Base-by-base conservation (phyloP, 2,329 filamentous ascomycete species). In the Parafenestella ontariensis region DNA sequence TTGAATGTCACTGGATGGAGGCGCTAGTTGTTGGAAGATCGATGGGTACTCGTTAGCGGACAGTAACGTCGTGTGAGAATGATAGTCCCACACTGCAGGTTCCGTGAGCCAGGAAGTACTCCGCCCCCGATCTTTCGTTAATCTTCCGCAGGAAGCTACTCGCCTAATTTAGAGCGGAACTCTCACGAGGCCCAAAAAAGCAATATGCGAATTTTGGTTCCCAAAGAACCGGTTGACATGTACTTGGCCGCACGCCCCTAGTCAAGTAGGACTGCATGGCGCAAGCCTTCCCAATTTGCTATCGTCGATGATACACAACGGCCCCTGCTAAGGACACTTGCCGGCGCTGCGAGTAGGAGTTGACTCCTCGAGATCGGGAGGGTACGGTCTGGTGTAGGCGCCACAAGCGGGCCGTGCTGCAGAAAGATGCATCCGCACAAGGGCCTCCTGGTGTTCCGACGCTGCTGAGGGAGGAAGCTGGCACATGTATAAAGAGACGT, bases 401-500 rank as follows among this genome's bases (percentile, higher is more conserved):
- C 48, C 56, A 68, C 59, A 66, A 63, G 53, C 50, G 52, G 49
- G 52, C 44, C 56, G 56, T 62, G 37, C 49, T 43, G 39, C 20
- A 51, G 46, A 31, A 37, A 44, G 41, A 42, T 54, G 45, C 40
- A 41, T 45, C 34, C 41, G 26, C 39, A 34, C 15, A 26, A 49
- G 45, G 29, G 40, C 26, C 26, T 37, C 34, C 17, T 42, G 37
- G 42, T 51, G 36, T 39, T 40, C 44, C 28, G 23, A 56, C 20
- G 24, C 37, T 42, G 34, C 40, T 42, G 24, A 26, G 34, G 40
- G 24, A 26, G 34, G 40, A 46, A 43, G 49, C 21, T 17, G 29
- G 24, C 37, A 1, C 43, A 48, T 23, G 49, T 61, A 63, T 63
- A 63, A 63, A 63, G 52, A 33, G 43, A 21, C 36, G 36, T 37